Conservation (phyloP, 2,329 filamentous ascomycete genomes). For the Paraphoma chrysanthemicola region DNA sequence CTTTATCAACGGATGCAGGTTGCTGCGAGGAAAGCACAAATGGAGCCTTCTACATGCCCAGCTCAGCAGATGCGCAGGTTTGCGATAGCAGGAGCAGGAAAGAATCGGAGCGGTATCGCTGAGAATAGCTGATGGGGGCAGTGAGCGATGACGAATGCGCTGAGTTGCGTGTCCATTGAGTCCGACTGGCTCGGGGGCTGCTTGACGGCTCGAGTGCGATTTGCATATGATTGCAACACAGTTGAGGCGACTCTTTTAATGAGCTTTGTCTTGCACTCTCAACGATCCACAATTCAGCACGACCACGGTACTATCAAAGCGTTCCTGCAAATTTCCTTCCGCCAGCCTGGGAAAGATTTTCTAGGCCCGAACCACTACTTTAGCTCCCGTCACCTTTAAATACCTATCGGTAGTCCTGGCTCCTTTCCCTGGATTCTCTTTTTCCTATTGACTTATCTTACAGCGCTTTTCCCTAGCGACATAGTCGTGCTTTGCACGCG, state of each 20-base stretch:
- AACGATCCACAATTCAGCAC: slow-evolving; percentile 30
- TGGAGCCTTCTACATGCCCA: slow-evolving; percentile 13
- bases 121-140: slow-evolving; percentile 20
- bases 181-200: slow-evolving; percentile 12
- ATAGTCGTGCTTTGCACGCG: slow-evolving; percentile 39
- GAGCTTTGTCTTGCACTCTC: neutral
- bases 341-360: slow-evolving; percentile 34
- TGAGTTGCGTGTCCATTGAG: slow-evolving; percentile 2
- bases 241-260: neutral
- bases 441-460: slow-evolving; percentile 18
- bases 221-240: neutral
- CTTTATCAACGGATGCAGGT: slow-evolving; percentile 20
- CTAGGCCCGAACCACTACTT: slow-evolving; percentile 33
- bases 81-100: slow-evolving; percentile 15
- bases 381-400: slow-evolving; percentile 41
- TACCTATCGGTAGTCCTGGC: slow-evolving; percentile 21
- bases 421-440: slow-evolving; percentile 20
- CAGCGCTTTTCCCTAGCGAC: slow-evolving; percentile 24
- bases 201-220: neutral
- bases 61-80: slow-evolving; percentile 12
- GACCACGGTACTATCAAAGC: slow-evolving; percentile 25
- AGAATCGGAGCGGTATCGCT: slow-evolving; percentile 17
- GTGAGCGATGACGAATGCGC: slow-evolving; percentile 26
- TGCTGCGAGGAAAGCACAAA: slow-evolving; percentile 26
- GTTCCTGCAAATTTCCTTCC: slow-evolving; percentile 26